Conservation (phyloP, 2,329 filamentous ascomycete genomes). For the Aspergillus sp. region DNA sequence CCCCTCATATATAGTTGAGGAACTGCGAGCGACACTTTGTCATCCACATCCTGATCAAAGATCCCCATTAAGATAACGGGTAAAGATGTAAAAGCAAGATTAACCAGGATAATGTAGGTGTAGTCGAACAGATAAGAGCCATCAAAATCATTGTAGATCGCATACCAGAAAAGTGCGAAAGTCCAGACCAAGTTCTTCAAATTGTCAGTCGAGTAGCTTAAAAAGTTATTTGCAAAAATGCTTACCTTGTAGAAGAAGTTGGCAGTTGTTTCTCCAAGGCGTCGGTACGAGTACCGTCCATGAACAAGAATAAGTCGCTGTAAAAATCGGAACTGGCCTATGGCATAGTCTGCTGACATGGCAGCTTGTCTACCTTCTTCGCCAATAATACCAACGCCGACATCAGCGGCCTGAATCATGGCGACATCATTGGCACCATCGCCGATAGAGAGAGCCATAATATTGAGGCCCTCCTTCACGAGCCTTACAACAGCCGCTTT, state of each 20-base stretch:
- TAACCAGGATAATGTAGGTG: conserved; percentile 95
- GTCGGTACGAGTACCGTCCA: conserved; percentile 93
- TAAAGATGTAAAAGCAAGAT: conserved; percentile 92
- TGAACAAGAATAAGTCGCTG: conserved; percentile 84
- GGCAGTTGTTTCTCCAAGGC: conserved; percentile 87
- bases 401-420: conserved; percentile 96
- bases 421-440: conserved; percentile 95
- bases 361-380: conserved; percentile 89
- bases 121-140: conserved; percentile 97
- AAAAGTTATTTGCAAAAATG: not conserved
- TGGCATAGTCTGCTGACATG: conserved; percentile 95
- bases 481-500: conserved; percentile 96
- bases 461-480: conserved; percentile 91
- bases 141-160: conserved; percentile 93
- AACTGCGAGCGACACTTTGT: conserved; percentile 88
- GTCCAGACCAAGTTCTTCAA: conserved; percentile 91
- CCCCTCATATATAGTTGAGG: conserved; percentile 93
- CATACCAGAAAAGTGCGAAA: conserved; percentile 95
- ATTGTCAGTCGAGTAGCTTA: conserved; percentile 7
- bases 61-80: conserved; percentile 96
- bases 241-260: conserved; percentile 98
- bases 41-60: conserved; percentile 93
- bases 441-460: conserved; percentile 92
- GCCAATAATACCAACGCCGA: conserved; percentile 94
- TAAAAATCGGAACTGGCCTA: conserved; percentile 89